A percentile compares a stretch with the other conserved stretches of the same genome.
These are phyloP conservation scores for Heritiera fomes DNA, from an alignment of 345 rosid species.

Conservation along the genomic window DNA sequence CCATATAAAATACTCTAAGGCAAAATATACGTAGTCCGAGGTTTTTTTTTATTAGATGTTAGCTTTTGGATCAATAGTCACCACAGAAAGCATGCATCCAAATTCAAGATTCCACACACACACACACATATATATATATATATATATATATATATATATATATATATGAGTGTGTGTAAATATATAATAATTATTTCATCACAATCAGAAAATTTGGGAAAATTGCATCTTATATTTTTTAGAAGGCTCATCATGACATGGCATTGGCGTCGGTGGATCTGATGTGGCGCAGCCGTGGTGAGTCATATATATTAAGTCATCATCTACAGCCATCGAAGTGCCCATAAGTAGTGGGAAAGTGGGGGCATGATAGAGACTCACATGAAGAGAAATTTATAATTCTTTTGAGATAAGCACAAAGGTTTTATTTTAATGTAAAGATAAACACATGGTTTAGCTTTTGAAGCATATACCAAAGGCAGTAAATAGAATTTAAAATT, in stretches of 20 bases:
- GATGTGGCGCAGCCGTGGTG: slow-evolving; percentile 33
- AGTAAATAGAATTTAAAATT: slow-evolving; percentile 3
- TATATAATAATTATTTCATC: too few relatives aligned
- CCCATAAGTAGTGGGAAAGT: slow-evolving; percentile 28
- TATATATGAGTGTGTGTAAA: too few relatives aligned
- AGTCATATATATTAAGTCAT: slow-evolving; percentile 28
- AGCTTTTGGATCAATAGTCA: neutral
- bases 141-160: too few relatives aligned
- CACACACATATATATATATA: too few relatives aligned
- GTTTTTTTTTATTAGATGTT: neutral
- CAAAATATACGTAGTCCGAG: neutral
- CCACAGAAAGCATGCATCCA: slow-evolving; percentile 19
- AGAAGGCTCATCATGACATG: neutral
- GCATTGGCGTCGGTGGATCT: slow-evolving; percentile 24
- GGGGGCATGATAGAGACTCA: neutral
- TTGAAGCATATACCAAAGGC: slow-evolving; percentile 4
- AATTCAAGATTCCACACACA: slow-evolving; percentile 28
- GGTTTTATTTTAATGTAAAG: slow-evolving; percentile 16
- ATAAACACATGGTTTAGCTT: slow-evolving; percentile 33
- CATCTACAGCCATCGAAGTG: slow-evolving; percentile 24
- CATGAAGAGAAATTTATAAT: neutral
- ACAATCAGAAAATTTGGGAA: neutral
- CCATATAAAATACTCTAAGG: neutral
- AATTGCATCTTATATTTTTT: neutral
- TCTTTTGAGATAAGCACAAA: slow-evolving; percentile 29